phyloP scores from a whole-genome alignment of 257 asterid species.

The Verbena officinalis region DNA sequence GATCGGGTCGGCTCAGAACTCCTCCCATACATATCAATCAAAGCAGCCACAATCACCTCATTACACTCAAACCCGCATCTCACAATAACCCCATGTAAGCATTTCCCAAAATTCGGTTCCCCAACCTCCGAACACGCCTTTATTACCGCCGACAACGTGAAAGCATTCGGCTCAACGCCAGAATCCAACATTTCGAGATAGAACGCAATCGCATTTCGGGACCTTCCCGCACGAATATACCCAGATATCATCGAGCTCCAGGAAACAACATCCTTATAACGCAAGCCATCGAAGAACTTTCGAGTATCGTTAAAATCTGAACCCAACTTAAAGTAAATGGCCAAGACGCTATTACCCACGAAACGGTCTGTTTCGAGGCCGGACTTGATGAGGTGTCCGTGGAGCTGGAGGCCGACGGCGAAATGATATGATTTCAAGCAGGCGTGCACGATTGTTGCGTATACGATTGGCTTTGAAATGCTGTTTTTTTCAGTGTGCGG shows the following conservation, averaged over 20 bases:
- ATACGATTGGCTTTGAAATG: conserved; percentile 48
- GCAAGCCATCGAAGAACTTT: conserved; percentile 56
- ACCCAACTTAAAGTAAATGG: conserved; percentile 65
- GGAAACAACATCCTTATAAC: conserved; percentile 71
- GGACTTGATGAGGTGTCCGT: conserved; percentile 61
- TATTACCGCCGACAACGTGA: conserved; percentile 66
- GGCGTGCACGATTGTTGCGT: conserved; percentile 60
- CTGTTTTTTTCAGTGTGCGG: conserved; percentile 18
- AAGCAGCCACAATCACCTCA: conserved; percentile 61
- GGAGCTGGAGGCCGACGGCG: conserved; percentile 72
- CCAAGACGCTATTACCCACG: conserved; percentile 74
- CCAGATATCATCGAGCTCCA: conserved; percentile 92
- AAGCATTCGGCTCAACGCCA: conserved; percentile 62
- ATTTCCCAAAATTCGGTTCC: conserved; percentile 46
- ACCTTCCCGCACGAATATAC: conserved; percentile 55
- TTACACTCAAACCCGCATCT: conserved; percentile 53
- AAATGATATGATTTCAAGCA: conserved; percentile 46
- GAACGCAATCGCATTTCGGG: conserved; percentile 43
- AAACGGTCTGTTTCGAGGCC: conserved; percentile 71
- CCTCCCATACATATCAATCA: conserved; percentile 89
- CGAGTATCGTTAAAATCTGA: conserved; percentile 43
- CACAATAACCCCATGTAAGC: conserved; percentile 64
- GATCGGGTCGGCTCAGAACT: conserved; percentile 35
- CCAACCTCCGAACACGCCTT: conserved; percentile 66
- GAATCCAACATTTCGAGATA: conserved; percentile 55